Evolutionary conservation across 2,329 filamentous ascomycete species (phyloP).

Genomic region (Fusarium gaditjirri): DNA sequence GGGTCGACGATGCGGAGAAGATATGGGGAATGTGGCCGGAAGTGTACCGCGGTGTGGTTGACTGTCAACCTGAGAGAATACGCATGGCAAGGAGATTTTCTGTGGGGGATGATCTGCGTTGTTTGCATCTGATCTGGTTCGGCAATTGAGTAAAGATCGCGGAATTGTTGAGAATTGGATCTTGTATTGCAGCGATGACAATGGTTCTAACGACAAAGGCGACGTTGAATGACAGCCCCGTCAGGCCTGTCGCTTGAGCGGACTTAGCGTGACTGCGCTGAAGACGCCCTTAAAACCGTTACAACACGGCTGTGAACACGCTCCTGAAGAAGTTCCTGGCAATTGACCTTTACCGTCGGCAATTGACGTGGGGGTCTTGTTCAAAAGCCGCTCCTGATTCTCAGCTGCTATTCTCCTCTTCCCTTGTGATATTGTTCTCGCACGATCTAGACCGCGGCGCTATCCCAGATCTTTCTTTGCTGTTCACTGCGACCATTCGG

Average conservation of each 20-base stretch:
- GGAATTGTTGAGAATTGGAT: background rate
- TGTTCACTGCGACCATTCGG: background rate
- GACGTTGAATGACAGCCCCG: background rate
- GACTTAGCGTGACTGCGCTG: background rate
- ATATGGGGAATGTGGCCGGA: background rate
- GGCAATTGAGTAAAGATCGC: background rate
- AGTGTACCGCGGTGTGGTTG: background rate
- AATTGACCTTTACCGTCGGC: background rate
- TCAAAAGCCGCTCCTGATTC: background rate
- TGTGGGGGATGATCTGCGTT: background rate
- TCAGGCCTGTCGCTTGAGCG: background rate
- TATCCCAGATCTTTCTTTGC: background rate
- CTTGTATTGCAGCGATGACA: accelerated
- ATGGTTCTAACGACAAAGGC: accelerated
- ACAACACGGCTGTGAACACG: background rate
- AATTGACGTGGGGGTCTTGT: background rate
- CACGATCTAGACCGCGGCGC: background rate
- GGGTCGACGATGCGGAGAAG: background rate
- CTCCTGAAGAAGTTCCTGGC: background rate
- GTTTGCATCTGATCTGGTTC: background rate
- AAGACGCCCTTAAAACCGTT: background rate
- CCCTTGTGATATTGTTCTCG: background rate
- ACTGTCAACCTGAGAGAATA: constrained; percentile 6
- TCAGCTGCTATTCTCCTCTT: background rate
- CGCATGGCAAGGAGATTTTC: background rate